Percentiles rank a stretch among this genome's conserved stretches.
Conservation (phyloP, 257 asterid species). For the Oldenlandia corymbosa region DNA sequence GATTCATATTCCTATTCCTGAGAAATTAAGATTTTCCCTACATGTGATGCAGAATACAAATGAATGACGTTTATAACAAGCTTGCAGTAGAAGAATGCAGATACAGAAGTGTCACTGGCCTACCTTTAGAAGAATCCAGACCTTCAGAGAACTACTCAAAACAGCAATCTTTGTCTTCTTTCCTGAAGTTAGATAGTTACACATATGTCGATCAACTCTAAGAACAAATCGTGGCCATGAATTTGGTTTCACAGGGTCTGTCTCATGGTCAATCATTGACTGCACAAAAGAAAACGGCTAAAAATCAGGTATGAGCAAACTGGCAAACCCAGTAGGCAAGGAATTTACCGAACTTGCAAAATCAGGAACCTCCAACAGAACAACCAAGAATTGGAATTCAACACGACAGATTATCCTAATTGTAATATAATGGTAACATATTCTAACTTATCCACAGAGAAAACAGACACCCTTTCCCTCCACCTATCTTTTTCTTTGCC, state of each 20-base stretch:
- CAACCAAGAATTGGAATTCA: not conserved
- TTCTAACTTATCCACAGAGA: not conserved
- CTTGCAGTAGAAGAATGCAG: not conserved
- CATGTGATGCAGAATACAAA: too few relatives aligned
- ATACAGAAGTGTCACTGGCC: slow-evolving; percentile 4
- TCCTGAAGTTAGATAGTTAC: slow-evolving; percentile 84
- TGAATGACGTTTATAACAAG: too few relatives aligned
- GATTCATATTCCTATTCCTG: not conserved
- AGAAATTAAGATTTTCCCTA: too few relatives aligned
- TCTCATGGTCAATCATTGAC: slow-evolving; percentile 65
- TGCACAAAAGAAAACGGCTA: slow-evolving; percentile 30
- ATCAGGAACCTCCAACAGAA: not conserved
- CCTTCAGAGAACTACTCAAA: slow-evolving; percentile 95
- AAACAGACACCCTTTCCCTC: not conserved
- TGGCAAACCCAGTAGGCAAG: not conserved
- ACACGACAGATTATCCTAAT: not conserved
- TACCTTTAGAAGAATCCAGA: slow-evolving; percentile 95
- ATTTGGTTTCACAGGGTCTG: slow-evolving; percentile 69
- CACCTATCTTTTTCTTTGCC: not conserved
- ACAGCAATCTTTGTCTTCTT: slow-evolving; percentile 80
- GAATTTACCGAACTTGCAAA: not conserved
- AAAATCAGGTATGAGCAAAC: not conserved
- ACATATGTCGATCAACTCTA: slow-evolving; percentile 88
- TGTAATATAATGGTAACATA: not conserved
- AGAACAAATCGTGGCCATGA: slow-evolving; percentile 88